These are phyloP conservation scores for Babesia caballi DNA, from an alignment of 169 alveolate genomes.

Conservation along the genomic window DNA sequence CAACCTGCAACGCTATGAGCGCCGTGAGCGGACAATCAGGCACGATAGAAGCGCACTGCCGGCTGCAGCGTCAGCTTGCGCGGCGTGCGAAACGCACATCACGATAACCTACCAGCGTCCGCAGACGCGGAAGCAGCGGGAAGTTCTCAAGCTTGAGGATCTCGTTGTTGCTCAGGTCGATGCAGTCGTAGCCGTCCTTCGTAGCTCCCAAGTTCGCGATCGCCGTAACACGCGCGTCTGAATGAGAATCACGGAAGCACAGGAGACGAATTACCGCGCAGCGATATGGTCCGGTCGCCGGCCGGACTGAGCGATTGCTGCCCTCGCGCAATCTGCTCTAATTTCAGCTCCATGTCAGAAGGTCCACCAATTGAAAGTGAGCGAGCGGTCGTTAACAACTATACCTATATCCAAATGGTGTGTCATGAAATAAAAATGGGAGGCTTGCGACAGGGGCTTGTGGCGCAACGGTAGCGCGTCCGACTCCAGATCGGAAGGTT, in stretches of 20 bases:
- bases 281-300: constrained; percentile 59
- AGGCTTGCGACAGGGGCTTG: constrained; percentile 68
- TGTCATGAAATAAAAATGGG: not conserved
- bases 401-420: too few species aligned
- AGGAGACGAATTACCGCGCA: constrained; percentile 43
- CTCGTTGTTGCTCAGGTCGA: constrained; percentile 87
- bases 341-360: constrained; percentile 42
- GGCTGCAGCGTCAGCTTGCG: too few species aligned
- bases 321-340: constrained; percentile 43
- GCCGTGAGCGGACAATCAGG: not conserved
- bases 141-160: constrained; percentile 81
- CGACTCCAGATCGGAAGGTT: constrained; percentile 93
- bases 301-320: constrained; percentile 53
- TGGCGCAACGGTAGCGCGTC: constrained; percentile 94
- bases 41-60: not conserved
- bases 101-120: constrained; percentile 74
- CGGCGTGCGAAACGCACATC: too few species aligned
- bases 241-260: not conserved
- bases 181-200: constrained; percentile 85
- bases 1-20: constrained; percentile 44
- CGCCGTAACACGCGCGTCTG: constrained; percentile 81
- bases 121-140: constrained; percentile 81
- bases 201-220: constrained; percentile 87
- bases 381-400: too few species aligned
- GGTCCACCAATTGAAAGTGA: not conserved